A percentile compares a stretch with the other conserved stretches of the same genome.
Conservation (phyloP, 495 filamentous ascomycete species). For the Podospora didyma region DNA sequence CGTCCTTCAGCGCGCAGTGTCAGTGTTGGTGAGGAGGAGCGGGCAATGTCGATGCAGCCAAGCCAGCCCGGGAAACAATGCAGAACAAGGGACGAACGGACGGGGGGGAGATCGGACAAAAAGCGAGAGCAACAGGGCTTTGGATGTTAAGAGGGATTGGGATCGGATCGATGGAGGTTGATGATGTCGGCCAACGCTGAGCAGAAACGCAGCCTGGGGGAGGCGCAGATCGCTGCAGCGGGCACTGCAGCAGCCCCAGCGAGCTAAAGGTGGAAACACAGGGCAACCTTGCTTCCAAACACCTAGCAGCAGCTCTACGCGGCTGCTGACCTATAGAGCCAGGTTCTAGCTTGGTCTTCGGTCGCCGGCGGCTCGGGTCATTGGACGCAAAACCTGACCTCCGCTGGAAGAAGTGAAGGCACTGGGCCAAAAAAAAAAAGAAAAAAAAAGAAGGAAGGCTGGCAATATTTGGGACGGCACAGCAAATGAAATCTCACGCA, state of each 20-base stretch:
- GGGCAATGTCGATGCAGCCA: neutral
- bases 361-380: too few relatives aligned
- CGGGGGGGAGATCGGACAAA: too few relatives aligned
- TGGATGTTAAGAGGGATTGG: neutral
- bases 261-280: neutral
- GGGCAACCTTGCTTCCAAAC: neutral
- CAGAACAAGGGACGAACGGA: too few relatives aligned
- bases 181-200: conserved; percentile 16
- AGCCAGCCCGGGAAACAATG: neutral
- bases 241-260: neutral
- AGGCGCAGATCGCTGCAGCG: conserved; percentile 15
- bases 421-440: too few relatives aligned
- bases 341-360: too few relatives aligned
- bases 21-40: neutral
- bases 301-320: too few relatives aligned
- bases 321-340: too few relatives aligned
- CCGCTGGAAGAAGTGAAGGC: too few relatives aligned
- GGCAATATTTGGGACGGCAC: too few relatives aligned
- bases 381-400: too few relatives aligned
- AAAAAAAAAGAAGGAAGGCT: too few relatives aligned
- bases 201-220: conserved; percentile 16
- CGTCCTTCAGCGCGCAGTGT: neutral
- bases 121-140: conserved; percentile 2
- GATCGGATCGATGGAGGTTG: conserved; percentile 5
- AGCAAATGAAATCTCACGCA: too few relatives aligned